Base-by-base conservation (phyloP, 2,329 filamentous ascomycete genomes). In the Cladosporium sp. region DNA sequence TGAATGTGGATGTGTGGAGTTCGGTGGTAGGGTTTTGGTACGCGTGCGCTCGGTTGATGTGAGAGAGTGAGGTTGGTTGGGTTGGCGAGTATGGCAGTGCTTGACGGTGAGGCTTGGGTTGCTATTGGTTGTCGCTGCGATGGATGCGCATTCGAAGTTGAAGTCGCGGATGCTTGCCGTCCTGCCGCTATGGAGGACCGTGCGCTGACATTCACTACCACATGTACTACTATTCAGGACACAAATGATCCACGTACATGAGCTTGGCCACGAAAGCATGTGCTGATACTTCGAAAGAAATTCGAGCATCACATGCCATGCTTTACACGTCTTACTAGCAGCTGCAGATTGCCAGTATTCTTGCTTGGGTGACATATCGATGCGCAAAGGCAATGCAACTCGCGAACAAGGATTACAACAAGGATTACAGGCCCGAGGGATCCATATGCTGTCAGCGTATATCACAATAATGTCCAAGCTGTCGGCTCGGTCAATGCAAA, bases 71-170 rank as follows among this genome's bases (percentile, higher is more conserved):
- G 40, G 40, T 46, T 44, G 37, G 37, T 44, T 44, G 37, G 37
- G 37, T n/a, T 46, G n/a, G 40, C 40, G n/a, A 21, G n/a, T 46
- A 2, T 46, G 21, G 40, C n/a, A 46, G 40, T 46, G 40, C 40
- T 46, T 21, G 28, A 55, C 52, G 52, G 49, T 33, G 52, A 55
- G 16, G 31, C 21, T 33, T 31, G 52, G 16, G 12, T 55, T 29
- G 52, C 18, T 55, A 55, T 55, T 55, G 28, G 26, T 55, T 55
- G 52, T 18, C 33, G 26, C 18, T 53, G 18, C 52, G 50, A 28
- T 33, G 52, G 16, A 55, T 55, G 52, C 52, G 52, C 52, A 55
- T 55, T 55, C 52, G 28, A 55, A 55, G 52, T 55, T 55, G 52
- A 55, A 55, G 28, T 52, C 49, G 52, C 52, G 29, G 31, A 33